A percentile compares a stretch with the other conserved stretches of the same genome.
phyloP scores from a whole-genome alignment of 768 basidiomycete genomes.

The Kockovaella imperatae region DNA sequence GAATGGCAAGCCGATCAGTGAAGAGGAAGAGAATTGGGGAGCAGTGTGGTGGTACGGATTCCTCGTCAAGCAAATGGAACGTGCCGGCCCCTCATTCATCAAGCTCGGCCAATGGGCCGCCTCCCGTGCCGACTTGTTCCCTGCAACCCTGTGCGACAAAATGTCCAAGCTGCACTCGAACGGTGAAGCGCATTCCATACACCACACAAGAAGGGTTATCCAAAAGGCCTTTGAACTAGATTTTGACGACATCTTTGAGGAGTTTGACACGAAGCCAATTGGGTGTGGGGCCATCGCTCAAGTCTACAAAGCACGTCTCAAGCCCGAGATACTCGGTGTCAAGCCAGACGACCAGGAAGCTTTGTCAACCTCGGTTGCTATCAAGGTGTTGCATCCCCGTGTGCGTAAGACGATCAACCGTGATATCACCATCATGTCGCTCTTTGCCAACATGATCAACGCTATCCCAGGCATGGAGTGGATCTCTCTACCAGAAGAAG shows the following conservation, averaged over 20 bases:
- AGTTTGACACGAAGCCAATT: slow-evolving; percentile 77
- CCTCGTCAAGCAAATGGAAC: slow-evolving; percentile 79
- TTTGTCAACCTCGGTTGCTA: slow-evolving; percentile 67
- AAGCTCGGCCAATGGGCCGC: slow-evolving; percentile 99
- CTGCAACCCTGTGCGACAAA: slow-evolving; percentile 69
- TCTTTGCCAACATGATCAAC: slow-evolving; percentile 74
- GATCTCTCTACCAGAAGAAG: slow-evolving; percentile 92
- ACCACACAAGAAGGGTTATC: slow-evolving; percentile 71
- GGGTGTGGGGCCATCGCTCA: slow-evolving; percentile 99
- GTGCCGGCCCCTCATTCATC: slow-evolving; percentile 92
- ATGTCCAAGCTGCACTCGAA: slow-evolving; percentile 82
- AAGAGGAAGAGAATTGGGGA: slow-evolving; percentile 76
- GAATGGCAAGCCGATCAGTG: slow-evolving; percentile 36
- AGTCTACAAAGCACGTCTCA: slow-evolving; percentile 80
- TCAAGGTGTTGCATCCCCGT: slow-evolving; percentile 89
- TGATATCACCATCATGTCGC: slow-evolving; percentile 88
- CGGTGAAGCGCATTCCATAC: slow-evolving; percentile 69
- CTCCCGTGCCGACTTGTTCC: slow-evolving; percentile 88
- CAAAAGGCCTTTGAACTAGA: slow-evolving; percentile 72
- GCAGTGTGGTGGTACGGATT: slow-evolving; percentile 97
- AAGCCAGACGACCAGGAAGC: slow-evolving; percentile 44
- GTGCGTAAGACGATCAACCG: slow-evolving; percentile 73
- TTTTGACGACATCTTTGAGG: slow-evolving; percentile 83
- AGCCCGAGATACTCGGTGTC: slow-evolving; percentile 67
- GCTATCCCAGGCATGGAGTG: slow-evolving; percentile 88